Evolutionary conservation across 1,284 basidiomycete genomes (phyloP), one percentile per base, ranked within the genome.

Genomic region (Coniferiporia sulphurascens): DNA sequence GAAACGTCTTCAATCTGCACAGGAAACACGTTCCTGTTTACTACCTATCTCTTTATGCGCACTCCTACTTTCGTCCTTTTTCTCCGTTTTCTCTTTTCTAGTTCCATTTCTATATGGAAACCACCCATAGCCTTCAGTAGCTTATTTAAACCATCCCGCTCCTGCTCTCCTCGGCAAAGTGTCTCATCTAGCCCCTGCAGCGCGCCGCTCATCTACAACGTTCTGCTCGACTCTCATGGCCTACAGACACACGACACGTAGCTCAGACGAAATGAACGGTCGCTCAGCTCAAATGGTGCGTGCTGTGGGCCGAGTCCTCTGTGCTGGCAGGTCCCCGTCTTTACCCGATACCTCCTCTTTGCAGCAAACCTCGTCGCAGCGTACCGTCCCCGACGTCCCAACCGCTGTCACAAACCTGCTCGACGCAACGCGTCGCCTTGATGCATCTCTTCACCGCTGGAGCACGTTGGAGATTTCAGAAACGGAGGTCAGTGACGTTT

Each of bases 401-500:
- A 74, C 71, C 35, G 83, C 89, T 27, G 93, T 98, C n/a, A 91
- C 87, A 44, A 83, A 84, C 55, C 81, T 98, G 36, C 83, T 98
- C 19, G 83, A 90, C 2, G 86, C 93, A 41, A 97, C 94, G 27
- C 93, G 93, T 69, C 83, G 87, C 66, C 83, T 99, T 17, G 87
- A 97, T 65, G 87, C 92, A 54, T 77, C 85, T 0, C 80, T 99
- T 52, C 83, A 80, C 21, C 81, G 84, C 60, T 97, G 94, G 94
- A 83, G 87, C 49, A 67, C 78, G 1, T 78, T 82, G 1, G 76
- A 83, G 41, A 84, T 88, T 3, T 78, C 82, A 3, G 93, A 96
- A 64, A 78, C 77, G 17, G 78, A 93, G 69, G 94, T 98, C 65
- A 95, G 91, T 76, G 89, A 96, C 71, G 84, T 93, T 59, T 99